Base-by-base conservation (phyloP, 129 eudicot genomes). In the Chrysanthemum makinoi region DNA sequence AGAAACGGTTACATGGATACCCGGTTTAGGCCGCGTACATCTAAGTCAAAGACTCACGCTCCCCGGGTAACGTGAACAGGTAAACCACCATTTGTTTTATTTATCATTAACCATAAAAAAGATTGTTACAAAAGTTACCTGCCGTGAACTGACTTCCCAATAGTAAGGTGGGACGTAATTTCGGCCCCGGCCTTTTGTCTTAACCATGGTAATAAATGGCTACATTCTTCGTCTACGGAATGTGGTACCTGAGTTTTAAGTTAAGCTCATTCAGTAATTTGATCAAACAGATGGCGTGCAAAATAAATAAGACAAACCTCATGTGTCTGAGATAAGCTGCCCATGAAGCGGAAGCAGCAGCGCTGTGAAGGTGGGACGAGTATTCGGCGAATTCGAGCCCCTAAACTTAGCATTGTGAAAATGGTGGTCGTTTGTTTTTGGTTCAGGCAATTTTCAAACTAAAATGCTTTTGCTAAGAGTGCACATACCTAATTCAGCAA, bases 151-250 rank as follows among this genome's bases (percentile, higher is more conserved):
- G 97, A 85, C 63, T 86, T 88, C 55, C 97, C 88, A 68, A 88
- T 72, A 15, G 84, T 72, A 64, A 91, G 88, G 33, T 64, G 33
- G 3, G 95, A 85, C 28, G 92, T 86, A 44, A 91, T 84, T 62
- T 86, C 72, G 6, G 56, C 48, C 44, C 97, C 89, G 9, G 95
- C 75, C 64, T 82, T 91, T 18, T 62, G 66, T 70, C 82, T 82
- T 51, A 91, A 76, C 97, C 97, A 91, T 47, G 85, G 85, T 60
- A 91, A 81, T 73, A 88, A 86, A 71, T 83, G 80, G 39, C 24
- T 71, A 52, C 79, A 81, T 15, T 78, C 84, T 20, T 76, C 83
- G 16, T 80, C 89, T 58, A 70, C 49, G 64, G 16, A 72, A 17
- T 54, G 51, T 16, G 69, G 69, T 28, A 51, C 80, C 83, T 67